Conservation (phyloP, 352 stramenopile species). For the Pythium sukuiense region DNA sequence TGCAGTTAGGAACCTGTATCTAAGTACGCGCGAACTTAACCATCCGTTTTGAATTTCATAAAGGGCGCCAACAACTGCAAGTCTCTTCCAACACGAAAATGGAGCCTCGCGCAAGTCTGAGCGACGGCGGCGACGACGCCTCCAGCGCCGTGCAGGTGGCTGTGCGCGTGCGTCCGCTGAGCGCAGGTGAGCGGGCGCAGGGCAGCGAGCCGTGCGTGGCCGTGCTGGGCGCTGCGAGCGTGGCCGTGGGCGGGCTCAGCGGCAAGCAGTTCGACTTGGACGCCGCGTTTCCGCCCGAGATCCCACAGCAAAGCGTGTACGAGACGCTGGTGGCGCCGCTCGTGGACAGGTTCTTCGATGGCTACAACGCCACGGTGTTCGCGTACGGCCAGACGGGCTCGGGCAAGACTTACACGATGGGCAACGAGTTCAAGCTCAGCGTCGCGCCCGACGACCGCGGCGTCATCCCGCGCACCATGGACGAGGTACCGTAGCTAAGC, state of each 20-base stretch:
- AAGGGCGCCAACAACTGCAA: not conserved
- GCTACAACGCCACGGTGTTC: constrained; percentile 95
- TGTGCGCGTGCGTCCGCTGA: constrained; percentile 56
- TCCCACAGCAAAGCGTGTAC: constrained; percentile 53
- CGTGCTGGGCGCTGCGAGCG: constrained; percentile 15
- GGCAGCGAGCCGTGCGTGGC: constrained; percentile 40
- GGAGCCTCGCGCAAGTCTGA: not conserved
- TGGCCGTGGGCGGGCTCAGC: constrained; percentile 35
- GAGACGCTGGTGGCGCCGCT: constrained; percentile 53
- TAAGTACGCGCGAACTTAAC: constrained; percentile 23
- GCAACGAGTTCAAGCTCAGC: constrained; percentile 66
- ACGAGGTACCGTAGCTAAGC: constrained; percentile 38
- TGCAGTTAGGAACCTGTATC: not conserved
- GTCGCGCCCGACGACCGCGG: constrained; percentile 40
- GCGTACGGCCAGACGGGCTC: constrained; percentile 94
- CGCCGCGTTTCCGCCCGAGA: constrained; percentile 54
- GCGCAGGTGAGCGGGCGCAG: constrained; percentile 37
- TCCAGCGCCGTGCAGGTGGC: constrained; percentile 50
- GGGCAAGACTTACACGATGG: constrained; percentile 94
- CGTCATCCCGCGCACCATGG: constrained; percentile 83
- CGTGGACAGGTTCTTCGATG: constrained; percentile 88
- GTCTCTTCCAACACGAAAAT: constrained; percentile 11
- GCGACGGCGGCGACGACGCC: not conserved
- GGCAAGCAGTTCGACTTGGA: constrained; percentile 80
- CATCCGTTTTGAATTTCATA: constrained; percentile 17